Evolutionary conservation across 2,329 filamentous ascomycete species (phyloP), one percentile per base, ranked within the genome.

Genomic region (Neocatenulostroma microsporum): DNA sequence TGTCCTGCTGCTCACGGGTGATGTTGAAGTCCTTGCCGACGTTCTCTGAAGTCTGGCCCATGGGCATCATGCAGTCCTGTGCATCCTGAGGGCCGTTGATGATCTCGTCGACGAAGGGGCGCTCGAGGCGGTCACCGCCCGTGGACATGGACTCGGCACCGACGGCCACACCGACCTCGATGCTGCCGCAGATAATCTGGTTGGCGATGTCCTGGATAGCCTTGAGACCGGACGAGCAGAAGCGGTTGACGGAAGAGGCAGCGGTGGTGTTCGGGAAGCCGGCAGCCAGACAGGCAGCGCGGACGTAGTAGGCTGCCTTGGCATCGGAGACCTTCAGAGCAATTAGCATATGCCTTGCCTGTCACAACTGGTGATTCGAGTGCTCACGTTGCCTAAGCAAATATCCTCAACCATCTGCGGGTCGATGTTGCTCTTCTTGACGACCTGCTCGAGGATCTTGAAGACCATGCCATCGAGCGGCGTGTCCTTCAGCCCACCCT

Each of bases 41-140:
- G 59, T 96, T 96, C 70, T 98, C 91, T 41, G 82, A 89, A 3
- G 91, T 98, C 76, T 94, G 93, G 15, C 91, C 91, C 91, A 98
- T 98, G 49, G 89, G 84, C 72, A 87, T 77, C 77, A 89, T 77
- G 72, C 87, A 91, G 67, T 96, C 89, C 30, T 64, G 64, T 0
- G 86, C 76, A 58, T 95, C 85, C 59, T 86, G 82, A 66, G 74
- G 82, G 55, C 72, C 67, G 50, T 67, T 60, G 30, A 84, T 67
- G 42, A 96, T 78, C 45, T 81, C 78, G 47, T 82, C 78, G 61
- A 86, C 80, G 64, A 95, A 91, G 3, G 83, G 80, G 45, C 76
- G 63, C 29, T 79, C 76, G 24, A 86, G 71, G 15, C 73, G 64
- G 58, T 88, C 84, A 34, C 81, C 82, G 41, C 78, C 78, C 4